Conservation (phyloP, 805 yeast species). For the Hanseniaspora occidentalis region DNA sequence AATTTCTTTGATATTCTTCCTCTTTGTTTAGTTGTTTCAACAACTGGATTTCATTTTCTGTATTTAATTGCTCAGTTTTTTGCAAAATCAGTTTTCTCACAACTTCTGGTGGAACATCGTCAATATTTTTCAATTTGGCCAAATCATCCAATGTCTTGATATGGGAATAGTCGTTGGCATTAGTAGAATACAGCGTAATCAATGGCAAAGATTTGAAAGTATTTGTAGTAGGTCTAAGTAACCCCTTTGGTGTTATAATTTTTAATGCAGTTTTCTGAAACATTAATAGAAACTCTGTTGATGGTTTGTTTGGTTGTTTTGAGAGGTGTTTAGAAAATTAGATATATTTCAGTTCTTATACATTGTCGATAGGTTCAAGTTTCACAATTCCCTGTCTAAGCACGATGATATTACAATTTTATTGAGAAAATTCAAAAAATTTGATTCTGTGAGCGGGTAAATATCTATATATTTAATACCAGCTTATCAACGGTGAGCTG, state of each 20-base stretch:
- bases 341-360: too few relatives aligned
- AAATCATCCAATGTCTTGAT: constrained; percentile 21
- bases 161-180: constrained; percentile 1
- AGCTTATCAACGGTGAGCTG: too few relatives aligned
- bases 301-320: background rate
- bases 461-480: too few relatives aligned
- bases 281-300: background rate
- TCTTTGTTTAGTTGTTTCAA: constrained; percentile 15
- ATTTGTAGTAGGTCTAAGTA: too few relatives aligned
- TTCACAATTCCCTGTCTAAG: background rate
- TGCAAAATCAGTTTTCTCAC: constrained; percentile 20
- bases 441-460: too few relatives aligned
- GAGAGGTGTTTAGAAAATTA: too few relatives aligned
- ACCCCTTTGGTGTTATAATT: too few relatives aligned
- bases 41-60: constrained; percentile 18
- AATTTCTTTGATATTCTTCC: constrained; percentile 10
- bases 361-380: background rate
- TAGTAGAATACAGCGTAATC: background rate
- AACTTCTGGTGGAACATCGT: constrained; percentile 23
- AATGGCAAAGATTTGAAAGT: too few relatives aligned
- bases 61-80: constrained; percentile 19
- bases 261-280: too few relatives aligned
- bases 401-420: background rate
- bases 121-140: constrained; percentile 18
- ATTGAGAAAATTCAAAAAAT: too few relatives aligned